Evolutionary conservation across 1,284 basidiomycete species (phyloP).

Genomic region (Erythrobasidium hasegawianum): DNA sequence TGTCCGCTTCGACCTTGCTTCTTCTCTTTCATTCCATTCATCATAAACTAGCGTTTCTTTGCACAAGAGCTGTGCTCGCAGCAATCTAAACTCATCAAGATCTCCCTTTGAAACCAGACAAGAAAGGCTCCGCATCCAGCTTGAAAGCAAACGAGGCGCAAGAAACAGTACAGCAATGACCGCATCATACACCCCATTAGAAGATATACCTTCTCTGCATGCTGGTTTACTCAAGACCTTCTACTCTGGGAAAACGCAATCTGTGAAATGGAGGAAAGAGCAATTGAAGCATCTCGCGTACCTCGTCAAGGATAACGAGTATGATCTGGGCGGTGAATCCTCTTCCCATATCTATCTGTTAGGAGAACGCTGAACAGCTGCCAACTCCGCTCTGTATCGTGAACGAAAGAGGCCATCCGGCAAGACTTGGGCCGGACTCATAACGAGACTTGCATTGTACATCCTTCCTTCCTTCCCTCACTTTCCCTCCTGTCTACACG

Average conservation of each 20-base stretch:
- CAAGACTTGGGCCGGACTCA: conserved; percentile 59
- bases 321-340: conserved; percentile 50
- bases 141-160: not conserved
- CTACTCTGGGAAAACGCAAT: conserved; percentile 55
- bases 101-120: too few relatives aligned
- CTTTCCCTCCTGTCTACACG: conserved; percentile 64
- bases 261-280: conserved; percentile 58
- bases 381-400: not conserved
- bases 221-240: conserved; percentile 55
- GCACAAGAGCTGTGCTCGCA: too few relatives aligned
- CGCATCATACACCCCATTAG: conserved; percentile 20
- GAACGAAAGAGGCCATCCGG: conserved; percentile 51
- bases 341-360: not conserved
- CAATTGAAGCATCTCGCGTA: conserved; percentile 64
- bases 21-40: too few relatives aligned
- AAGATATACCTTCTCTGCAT: conserved; percentile 47
- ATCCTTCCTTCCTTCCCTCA: conserved; percentile 53
- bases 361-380: too few relatives aligned
- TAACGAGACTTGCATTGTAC: conserved; percentile 52
- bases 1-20: too few relatives aligned
- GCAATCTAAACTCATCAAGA: too few relatives aligned
- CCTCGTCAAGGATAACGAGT: conserved; percentile 60
- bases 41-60: too few relatives aligned
- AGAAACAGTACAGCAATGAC: not conserved
- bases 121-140: too few relatives aligned